Percentiles rank a stretch among this genome's conserved stretches.
Conservation (phyloP, 2,329 filamentous ascomycete genomes). For the Emergomyces orientalis region DNA sequence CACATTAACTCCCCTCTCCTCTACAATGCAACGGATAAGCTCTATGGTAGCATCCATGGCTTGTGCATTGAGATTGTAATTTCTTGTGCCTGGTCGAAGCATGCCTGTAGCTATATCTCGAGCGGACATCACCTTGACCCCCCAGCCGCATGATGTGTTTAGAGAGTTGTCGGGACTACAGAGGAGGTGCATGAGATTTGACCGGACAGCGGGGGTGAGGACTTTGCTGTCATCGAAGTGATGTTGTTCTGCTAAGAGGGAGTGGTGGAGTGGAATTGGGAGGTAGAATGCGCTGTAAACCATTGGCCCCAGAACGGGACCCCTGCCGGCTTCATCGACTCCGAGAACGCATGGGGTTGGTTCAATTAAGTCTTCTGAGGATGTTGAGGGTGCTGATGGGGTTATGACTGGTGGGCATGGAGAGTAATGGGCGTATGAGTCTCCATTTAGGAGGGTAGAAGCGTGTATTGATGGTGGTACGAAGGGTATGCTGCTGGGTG, state of each 20-base stretch:
- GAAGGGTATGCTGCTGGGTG: slow-evolving; percentile 38
- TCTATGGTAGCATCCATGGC: slow-evolving; percentile 84
- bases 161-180: slow-evolving; percentile 56
- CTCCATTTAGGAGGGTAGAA: slow-evolving; percentile 50
- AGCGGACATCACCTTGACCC: slow-evolving; percentile 69
- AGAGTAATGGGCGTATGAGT: slow-evolving; percentile 64
- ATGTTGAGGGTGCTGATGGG: slow-evolving; percentile 27
- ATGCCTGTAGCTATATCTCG: slow-evolving; percentile 72
- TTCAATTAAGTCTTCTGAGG: slow-evolving; percentile 25
- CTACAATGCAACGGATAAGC: slow-evolving; percentile 68
- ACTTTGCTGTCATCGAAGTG: slow-evolving; percentile 95
- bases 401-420: slow-evolving; percentile 55
- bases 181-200: slow-evolving; percentile 59
- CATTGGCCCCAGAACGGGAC: slow-evolving; percentile 77
- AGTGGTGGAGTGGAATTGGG: slow-evolving; percentile 53
- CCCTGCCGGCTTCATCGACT: slow-evolving; percentile 87
- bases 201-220: slow-evolving; percentile 69
- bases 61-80: slow-evolving; percentile 92
- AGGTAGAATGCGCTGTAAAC: slow-evolving; percentile 64
- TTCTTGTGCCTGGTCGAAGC: slow-evolving; percentile 47
- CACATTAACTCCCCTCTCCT: slow-evolving; percentile 64
- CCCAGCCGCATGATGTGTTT: slow-evolving; percentile 67
- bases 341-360: slow-evolving; percentile 64
- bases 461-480: slow-evolving; percentile 60
- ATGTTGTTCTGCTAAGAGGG: slow-evolving; percentile 67